phyloP scores from a whole-genome alignment of 176 grass and related monocot species.

The Aegilops speltoides region DNA sequence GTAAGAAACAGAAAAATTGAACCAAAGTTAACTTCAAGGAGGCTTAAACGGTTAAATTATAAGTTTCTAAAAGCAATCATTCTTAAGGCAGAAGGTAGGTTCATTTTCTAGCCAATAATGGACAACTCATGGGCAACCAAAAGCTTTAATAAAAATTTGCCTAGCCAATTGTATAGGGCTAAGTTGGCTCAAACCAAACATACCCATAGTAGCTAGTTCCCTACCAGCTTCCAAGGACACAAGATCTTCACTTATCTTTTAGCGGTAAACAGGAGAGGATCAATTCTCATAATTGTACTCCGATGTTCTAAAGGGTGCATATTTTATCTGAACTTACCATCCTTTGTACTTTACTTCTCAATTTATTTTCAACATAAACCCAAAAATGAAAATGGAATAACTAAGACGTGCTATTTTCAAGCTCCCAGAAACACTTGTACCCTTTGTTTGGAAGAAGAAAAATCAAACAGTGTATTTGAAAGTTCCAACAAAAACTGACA shows the following conservation, averaged over 20 bases:
- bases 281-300: neutral
- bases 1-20: neutral
- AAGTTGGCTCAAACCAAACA: neutral
- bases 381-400: constrained; percentile 14
- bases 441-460: neutral
- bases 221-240: constrained; percentile 12
- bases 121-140: neutral
- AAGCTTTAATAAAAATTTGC: neutral
- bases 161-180: neutral
- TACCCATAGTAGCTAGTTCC: neutral
- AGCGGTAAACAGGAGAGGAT: neutral
- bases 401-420: neutral
- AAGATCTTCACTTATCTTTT: constrained; percentile 2
- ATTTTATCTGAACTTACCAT: neutral
- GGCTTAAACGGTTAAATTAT: neutral
- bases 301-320: neutral
- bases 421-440: neutral
- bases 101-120: neutral
- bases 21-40: neutral
- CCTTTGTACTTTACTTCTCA: neutral
- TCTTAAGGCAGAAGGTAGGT: neutral
- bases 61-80: neutral
- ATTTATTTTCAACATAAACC: neutral
- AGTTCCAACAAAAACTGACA: neutral
- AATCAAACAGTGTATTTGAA: neutral